Base-by-base conservation (phyloP, 495 filamentous ascomycete genomes). In the Paragyromitra xinjiangensis region DNA sequence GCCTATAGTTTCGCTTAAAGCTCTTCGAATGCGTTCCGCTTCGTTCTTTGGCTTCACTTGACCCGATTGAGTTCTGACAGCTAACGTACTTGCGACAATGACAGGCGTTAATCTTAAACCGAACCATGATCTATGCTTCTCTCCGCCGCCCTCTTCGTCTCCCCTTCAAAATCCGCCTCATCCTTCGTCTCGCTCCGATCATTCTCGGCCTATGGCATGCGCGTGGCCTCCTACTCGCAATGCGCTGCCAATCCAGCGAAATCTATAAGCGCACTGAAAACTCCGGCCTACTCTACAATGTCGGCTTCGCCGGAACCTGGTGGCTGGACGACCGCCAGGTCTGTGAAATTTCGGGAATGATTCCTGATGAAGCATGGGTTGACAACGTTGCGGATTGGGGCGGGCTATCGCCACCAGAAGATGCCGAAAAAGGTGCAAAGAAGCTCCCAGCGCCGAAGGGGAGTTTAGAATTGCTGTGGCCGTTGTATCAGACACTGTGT, bases 101-200 rank as follows among this genome's bases (percentile, higher is more conserved):
- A 8, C 24, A 89, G 89, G 93, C 93, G 63, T 87, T 99, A 70
- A 84, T 99, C 75, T 86, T 98, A 40, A 98, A 99, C 84, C 90
- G 95, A 53, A 94, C 95, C 12, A 91, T 93, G 50, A 93, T 98
- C 66, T 99, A 96, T 83, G 94, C 95, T 45, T 95, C 94, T 0
- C 92, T 93, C 6, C 87, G 95, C 51, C 88, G 94, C 45, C 91
- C 91, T 39, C 86, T 97, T 5, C 87, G 85, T 6, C 85, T 98
- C 0, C 86, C 87, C 44, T 94, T 92, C 89, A 87, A 88, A 42
- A 83, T 92, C 50, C 91, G 95, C 3, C 84, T 97, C 5, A 83
- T 88, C 0, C 84, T 98, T 12, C 92, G 95, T 50, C 85, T 93
- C 24, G 81, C 90, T 7, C 93, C 94, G 0, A 91, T 97, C n/a